Conservation (phyloP, 83 land plant species). For the Picea mariana region DNA sequence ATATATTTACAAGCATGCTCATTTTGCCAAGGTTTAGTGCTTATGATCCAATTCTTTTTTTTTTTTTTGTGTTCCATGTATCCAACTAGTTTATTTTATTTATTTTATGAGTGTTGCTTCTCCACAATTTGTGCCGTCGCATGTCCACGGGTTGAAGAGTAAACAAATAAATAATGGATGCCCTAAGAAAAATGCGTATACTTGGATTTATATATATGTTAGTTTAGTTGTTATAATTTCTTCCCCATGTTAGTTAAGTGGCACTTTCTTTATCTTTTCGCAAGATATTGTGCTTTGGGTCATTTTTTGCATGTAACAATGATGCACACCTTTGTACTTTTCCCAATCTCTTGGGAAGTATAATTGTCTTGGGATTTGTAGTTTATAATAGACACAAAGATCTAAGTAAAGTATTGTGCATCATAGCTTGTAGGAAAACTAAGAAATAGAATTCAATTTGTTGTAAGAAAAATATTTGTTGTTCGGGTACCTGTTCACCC, state of each 20-base stretch:
- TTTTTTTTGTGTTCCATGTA: background rate
- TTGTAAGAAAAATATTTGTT: no score
- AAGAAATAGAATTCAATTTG: background rate
- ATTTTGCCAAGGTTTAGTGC: slow-evolving; percentile 83
- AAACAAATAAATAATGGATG: background rate
- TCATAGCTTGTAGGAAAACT: background rate
- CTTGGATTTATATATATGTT: background rate
- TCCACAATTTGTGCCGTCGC: background rate
- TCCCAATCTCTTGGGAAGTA: background rate
- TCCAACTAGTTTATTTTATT: background rate
- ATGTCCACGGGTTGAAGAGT: background rate
- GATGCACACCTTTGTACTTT: background rate
- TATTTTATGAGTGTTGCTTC: no score
- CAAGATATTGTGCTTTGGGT: background rate
- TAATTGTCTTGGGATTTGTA: background rate
- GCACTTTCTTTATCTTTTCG: no score
- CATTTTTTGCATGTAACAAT: background rate
- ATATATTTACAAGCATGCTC: slow-evolving; percentile 96
- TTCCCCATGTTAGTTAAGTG: background rate
- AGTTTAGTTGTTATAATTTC: background rate
- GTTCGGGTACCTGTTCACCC: no score
- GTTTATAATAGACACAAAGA: background rate
- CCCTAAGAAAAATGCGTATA: background rate
- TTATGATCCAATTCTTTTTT: background rate
- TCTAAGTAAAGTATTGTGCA: background rate